These are phyloP conservation scores for Sporothrix euskadiensis DNA, from an alignment of 2,329 filamentous ascomycete species.

Conservation along the genomic window DNA sequence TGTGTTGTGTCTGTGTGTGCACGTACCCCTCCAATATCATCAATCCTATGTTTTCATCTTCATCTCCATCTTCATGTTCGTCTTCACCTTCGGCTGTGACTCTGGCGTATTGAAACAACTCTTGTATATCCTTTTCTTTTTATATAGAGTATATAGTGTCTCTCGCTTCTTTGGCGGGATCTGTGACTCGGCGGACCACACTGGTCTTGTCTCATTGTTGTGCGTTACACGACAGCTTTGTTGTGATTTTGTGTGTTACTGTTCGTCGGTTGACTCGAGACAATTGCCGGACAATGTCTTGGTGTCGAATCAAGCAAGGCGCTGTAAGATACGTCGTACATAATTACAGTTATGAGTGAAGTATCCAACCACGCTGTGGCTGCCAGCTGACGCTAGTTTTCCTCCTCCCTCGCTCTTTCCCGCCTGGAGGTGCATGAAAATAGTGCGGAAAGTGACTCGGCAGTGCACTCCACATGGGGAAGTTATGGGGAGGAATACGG, in stretches of 20 bases:
- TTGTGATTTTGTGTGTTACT: not conserved
- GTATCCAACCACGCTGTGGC: not conserved
- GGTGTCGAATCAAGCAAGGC: not conserved
- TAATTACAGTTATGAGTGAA: not conserved
- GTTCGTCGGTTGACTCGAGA: constrained; percentile 9
- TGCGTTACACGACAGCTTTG: not conserved
- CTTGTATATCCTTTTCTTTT: not conserved
- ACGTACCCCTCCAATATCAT: not conserved
- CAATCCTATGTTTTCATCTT: not conserved
- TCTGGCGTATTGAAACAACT: not conserved
- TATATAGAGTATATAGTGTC: not conserved
- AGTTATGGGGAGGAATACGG: not conserved
- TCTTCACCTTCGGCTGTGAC: not conserved
- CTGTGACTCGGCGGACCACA: not conserved
- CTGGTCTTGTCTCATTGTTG: not conserved
- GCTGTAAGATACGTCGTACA: not conserved
- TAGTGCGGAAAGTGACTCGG: not conserved
- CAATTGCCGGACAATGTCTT: not conserved
- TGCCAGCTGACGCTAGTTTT: not conserved
- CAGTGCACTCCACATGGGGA: not conserved
- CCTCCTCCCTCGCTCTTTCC: not conserved
- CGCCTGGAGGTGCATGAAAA: not conserved
- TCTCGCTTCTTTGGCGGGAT: constrained; percentile 14
- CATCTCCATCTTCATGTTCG: not conserved
- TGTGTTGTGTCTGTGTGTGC: not conserved